These are phyloP conservation scores for Magnusiomyces sp. DNA, from an alignment of 1,139 yeast species.

Conservation along the genomic window DNA sequence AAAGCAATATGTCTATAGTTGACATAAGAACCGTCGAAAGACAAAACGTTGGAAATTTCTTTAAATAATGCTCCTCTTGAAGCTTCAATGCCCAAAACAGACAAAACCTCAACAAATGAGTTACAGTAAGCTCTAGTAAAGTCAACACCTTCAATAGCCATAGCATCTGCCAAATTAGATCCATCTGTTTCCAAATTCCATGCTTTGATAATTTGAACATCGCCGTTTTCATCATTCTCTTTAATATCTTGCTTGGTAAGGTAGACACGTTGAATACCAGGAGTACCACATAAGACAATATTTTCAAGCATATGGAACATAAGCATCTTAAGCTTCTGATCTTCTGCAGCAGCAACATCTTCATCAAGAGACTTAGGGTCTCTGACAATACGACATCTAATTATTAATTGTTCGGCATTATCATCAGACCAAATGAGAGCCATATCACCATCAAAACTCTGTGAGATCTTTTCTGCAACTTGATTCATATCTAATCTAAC, in stretches of 20 bases:
- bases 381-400: conserved; percentile 97
- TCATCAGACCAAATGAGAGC: conserved; percentile 99
- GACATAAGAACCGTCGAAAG: conserved; percentile 98
- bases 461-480: conserved; percentile 93
- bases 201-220: conserved; percentile 79
- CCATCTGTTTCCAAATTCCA: conserved; percentile 99
- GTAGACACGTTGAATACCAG: conserved; percentile 84
- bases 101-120: conserved; percentile 90
- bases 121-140: conserved; percentile 84
- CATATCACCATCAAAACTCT: conserved; percentile 87
- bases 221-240: conserved; percentile 75
- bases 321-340: conserved; percentile 87
- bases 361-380: conserved; percentile 91
- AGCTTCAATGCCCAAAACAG: conserved; percentile 97
- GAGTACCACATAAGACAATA: conserved; percentile 91
- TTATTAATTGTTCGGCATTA: conserved; percentile 91
- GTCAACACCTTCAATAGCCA: conserved; percentile 93
- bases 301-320: conserved; percentile 96
- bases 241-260: conserved; percentile 88
- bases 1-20: conserved; percentile 98
- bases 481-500: conserved; percentile 97
- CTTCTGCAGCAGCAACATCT: conserved; percentile 94
- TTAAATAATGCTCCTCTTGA: conserved; percentile 89
- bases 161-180: conserved; percentile 89
- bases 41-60: conserved; percentile 94